Evolutionary conservation across 805 yeast species (phyloP), one percentile per base, ranked within the genome.

Genomic region (Candida andamanensis): DNA sequence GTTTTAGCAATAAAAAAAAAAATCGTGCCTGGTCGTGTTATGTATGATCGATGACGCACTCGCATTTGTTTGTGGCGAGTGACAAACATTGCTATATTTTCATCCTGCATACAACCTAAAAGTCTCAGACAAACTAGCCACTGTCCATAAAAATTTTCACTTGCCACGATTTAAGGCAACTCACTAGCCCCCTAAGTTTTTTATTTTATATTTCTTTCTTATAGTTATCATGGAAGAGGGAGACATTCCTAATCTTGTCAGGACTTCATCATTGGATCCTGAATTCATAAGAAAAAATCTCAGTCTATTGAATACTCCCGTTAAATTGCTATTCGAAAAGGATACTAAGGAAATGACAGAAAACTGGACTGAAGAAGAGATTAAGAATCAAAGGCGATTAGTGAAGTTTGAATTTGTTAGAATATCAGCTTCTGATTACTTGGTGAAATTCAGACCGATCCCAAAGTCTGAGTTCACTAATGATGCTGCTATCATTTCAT

Each of bases 401-500:
- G 78, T 77, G 3, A 49, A 55, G 22, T 67, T 76, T 42, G 52
- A 58, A 3, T 65, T 72, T 41, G 43, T 40, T 6, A 67, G 63
- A 36, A 42, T 47, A 47, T 54, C 30, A 40, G 57, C 32, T 44
- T 58, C 40, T 40, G 69, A 39, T 36, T 59, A 41, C 28, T 26
- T 35, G 13, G 58, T 72, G 20, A 48, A 54, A 15, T 67, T 71
- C 38, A 42, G 50, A 20, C 57, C 72, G 3, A 58, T 58, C 4
- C 61, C 25, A 29, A 52, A 25, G 52, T 54, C 18, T 47, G 58
- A 40, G 49, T 69, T 28, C 61, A 67, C 47, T 33, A 54, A 25
- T 46, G 60, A 63, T 4, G 59, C 58, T 30, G 67, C 74, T 6
- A 70, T 74, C 12, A 64, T 78, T 13, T 68, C 77, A 13, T 80